Conservation (phyloP, 2,329 filamentous ascomycete species). For the Alternaria infectoria region DNA sequence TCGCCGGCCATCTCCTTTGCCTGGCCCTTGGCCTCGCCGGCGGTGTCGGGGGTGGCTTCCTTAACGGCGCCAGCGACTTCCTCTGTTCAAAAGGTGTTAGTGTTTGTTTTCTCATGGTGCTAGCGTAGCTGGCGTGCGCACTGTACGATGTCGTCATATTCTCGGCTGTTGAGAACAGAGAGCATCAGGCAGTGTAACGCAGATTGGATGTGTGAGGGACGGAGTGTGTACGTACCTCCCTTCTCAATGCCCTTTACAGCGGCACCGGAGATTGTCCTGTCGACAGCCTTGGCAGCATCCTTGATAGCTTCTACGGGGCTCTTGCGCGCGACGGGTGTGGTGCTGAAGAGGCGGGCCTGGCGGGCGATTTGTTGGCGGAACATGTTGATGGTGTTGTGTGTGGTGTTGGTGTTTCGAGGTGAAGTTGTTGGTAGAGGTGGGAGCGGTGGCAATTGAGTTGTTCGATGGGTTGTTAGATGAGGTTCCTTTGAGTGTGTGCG, state of each 20-base stretch:
- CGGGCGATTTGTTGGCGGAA: constrained; percentile 54
- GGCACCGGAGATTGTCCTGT: constrained; percentile 61
- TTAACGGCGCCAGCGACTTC: constrained; percentile 55
- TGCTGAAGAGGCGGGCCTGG: constrained; percentile 61
- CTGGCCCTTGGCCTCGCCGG: constrained; percentile 50
- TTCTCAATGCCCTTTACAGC: constrained; percentile 68
- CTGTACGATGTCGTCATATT: constrained; percentile 19
- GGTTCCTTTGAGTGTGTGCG: constrained; percentile 3
- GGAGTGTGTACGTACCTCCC: constrained; percentile 58
- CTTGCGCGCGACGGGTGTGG: constrained; percentile 57
- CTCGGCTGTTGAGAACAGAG: constrained; percentile 3
- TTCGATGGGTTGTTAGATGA: constrained; percentile 11
- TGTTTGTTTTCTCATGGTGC: neutral
- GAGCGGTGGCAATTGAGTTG: constrained; percentile 1
- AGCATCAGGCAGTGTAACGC: constrained; percentile 5
- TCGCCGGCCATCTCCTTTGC: constrained; percentile 50
- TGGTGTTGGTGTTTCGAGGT: constrained; percentile 4
- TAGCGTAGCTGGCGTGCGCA: neutral
- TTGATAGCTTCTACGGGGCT: constrained; percentile 62
- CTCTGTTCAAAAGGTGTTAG: constrained; percentile 51
- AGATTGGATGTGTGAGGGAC: neutral
- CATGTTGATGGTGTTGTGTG: constrained; percentile 46
- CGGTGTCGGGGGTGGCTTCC: constrained; percentile 36
- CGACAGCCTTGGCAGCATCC: constrained; percentile 64
- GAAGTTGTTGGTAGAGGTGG: neutral